Evolutionary conservation across 495 filamentous ascomycete species (phyloP).

Genomic region (Penicillium coffeae): DNA sequence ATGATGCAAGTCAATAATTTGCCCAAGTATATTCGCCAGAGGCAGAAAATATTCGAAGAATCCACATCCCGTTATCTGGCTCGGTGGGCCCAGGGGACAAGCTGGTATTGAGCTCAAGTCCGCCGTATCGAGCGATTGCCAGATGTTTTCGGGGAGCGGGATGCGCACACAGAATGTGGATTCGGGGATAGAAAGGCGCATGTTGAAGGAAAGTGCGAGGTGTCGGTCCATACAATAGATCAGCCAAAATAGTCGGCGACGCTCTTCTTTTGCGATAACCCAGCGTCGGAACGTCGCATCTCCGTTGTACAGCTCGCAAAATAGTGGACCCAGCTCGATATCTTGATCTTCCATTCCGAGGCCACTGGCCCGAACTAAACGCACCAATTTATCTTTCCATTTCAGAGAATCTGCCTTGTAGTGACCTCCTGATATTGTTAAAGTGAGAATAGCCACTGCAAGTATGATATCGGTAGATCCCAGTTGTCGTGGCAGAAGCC

Average conservation of each 20-base stretch:
- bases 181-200: constrained; percentile 42
- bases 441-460: constrained; percentile 24
- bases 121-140: constrained; percentile 28
- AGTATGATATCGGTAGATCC: constrained; percentile 21
- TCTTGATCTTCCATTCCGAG: constrained; percentile 24
- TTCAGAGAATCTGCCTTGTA: constrained; percentile 31
- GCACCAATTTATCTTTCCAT: constrained; percentile 30
- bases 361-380: constrained; percentile 25
- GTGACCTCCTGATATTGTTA: constrained; percentile 28
- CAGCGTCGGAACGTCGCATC: constrained; percentile 15
- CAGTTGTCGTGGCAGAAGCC: constrained; percentile 11
- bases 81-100: constrained; percentile 23
- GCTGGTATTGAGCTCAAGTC: constrained; percentile 21
- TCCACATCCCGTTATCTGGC: constrained; percentile 21
- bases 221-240: constrained; percentile 50
- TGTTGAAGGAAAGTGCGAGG: constrained; percentile 48
- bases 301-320: constrained; percentile 16
- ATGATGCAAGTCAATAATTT: constrained; percentile 78
- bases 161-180: constrained; percentile 37
- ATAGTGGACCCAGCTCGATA: constrained; percentile 17
- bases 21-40: constrained; percentile 76
- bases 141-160: constrained; percentile 30
- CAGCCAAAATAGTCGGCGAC: constrained; percentile 49
- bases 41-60: constrained; percentile 81
- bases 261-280: constrained; percentile 37